These are phyloP conservation scores for Deinandra increscens DNA, from an alignment of 129 eudicot genomes.

Conservation along the genomic window DNA sequence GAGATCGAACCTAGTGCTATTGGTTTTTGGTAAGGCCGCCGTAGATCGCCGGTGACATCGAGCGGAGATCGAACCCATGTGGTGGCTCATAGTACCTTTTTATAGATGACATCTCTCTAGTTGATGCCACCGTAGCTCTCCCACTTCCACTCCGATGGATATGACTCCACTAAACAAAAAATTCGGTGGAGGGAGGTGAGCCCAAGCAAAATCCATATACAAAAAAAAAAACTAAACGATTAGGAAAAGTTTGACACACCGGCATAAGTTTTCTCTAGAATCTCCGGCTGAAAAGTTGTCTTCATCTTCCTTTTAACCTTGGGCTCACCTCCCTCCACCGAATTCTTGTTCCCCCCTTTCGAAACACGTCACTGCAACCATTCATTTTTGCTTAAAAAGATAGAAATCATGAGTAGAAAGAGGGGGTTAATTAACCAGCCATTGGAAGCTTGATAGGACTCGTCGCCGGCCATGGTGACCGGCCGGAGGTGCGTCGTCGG, in stretches of 20 bases:
- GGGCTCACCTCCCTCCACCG: conserved; percentile 44
- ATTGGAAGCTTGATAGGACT: too few relatives aligned
- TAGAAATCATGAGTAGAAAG: conserved; percentile 25
- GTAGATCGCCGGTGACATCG: too few relatives aligned
- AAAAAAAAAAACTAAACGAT: background rate
- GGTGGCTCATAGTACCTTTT: conserved; percentile 74
- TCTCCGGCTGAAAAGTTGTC: conserved; percentile 83
- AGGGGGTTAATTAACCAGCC: conserved; percentile 8
- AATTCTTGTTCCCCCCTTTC: conserved; percentile 38
- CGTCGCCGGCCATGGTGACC: too few relatives aligned
- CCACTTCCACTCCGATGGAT: conserved; percentile 58
- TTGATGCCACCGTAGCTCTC: conserved; percentile 44
- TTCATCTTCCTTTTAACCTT: conserved; percentile 87
- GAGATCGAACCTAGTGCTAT: too few relatives aligned
- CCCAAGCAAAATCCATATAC: background rate
- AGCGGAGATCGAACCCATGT: too few relatives aligned
- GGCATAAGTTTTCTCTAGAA: conserved; percentile 84
- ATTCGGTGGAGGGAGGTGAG: too few relatives aligned
- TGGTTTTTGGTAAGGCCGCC: too few relatives aligned
- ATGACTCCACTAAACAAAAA: conserved; percentile 54
- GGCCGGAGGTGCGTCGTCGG: too few relatives aligned
- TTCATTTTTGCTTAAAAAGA: conserved; percentile 23
- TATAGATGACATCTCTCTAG: conserved; percentile 52
- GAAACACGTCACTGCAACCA: conserved; percentile 28
- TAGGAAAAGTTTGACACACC: conserved; percentile 33